phyloP scores from a whole-genome alignment of 2,329 filamentous ascomycete species.

The Metarhizium humberi region DNA sequence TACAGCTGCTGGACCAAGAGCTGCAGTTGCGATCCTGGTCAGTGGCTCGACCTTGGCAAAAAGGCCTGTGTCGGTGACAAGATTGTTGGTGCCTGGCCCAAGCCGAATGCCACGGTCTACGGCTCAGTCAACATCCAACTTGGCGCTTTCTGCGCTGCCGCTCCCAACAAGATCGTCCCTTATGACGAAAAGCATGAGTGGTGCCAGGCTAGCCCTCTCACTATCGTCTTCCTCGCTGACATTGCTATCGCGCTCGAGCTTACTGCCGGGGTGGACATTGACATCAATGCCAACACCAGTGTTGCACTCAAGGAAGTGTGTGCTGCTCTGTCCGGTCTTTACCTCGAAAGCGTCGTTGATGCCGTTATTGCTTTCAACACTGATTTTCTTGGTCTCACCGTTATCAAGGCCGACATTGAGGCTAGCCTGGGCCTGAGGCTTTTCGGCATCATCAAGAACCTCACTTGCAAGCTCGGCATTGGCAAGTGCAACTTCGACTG shows the following conservation, averaged over 20 bases:
- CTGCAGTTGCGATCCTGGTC: constrained; percentile 34
- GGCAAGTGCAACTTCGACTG: constrained; percentile 26
- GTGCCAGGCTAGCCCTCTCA: constrained; percentile 25
- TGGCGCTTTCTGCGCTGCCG: constrained; percentile 23
- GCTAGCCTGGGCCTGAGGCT: constrained; percentile 16
- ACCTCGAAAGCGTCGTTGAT: constrained; percentile 19
- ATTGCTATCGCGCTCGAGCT: constrained; percentile 18
- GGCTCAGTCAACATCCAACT: constrained; percentile 18
- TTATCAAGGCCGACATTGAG: constrained; percentile 16
- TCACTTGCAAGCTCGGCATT: constrained; percentile 22
- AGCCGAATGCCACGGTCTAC: constrained; percentile 18
- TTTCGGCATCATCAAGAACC: constrained; percentile 13
- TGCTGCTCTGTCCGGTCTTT: constrained; percentile 23
- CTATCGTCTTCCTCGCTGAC: constrained; percentile 24
- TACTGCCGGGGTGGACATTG: constrained; percentile 12
- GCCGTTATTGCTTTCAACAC: constrained; percentile 30
- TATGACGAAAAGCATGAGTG: constrained; percentile 24
- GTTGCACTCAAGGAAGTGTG: constrained; percentile 21
- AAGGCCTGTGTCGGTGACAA: constrained; percentile 17
- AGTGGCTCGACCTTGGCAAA: constrained; percentile 25
- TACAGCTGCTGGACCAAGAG: constrained; percentile 29
- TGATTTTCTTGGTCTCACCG: constrained; percentile 19
- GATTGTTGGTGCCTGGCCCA: constrained; percentile 23
- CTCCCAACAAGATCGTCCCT: constrained; percentile 24
- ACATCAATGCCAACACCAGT: constrained; percentile 16